Base-by-base conservation (phyloP, 495 filamentous ascomycete genomes). In the Barbatosphaeria neglecta region DNA sequence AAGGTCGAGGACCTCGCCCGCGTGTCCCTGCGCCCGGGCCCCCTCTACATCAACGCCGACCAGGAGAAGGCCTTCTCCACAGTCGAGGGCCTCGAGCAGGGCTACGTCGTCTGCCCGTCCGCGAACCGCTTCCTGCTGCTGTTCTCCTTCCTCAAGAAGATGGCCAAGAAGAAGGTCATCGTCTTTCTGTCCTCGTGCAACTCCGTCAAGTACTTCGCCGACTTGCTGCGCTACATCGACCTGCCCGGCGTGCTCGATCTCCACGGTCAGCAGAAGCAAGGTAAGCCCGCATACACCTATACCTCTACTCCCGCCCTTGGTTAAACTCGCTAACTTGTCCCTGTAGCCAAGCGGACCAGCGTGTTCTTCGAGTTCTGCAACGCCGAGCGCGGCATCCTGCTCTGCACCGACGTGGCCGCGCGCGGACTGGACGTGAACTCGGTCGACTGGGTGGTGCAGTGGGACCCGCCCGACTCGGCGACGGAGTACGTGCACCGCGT, bases 351-450 rank as follows among this genome's bases (percentile, higher is more conserved):
- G 63, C 83, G 92, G 5, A 98, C 92, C 41, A 93, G 92, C 58
- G 94, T 87, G 0, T 98, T 98, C 67, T 98, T 97, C 66, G 90
- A 96, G 55, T 98, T 97, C 71, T 89, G 85, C 66, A 98, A 98
- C 62, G 90, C 92, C 6, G 82, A 76, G 46, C 81, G 86, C 44
- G 92, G 92, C 9, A 94, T 84, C 4, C 66, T 98, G 35, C 89
- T 98, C 52, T 95, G 89, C 66, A 98, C 93, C 0, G 92, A 98
- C 57, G 92, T 98, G 50, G 92, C 92, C 33, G 93, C 93, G 8
- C 72, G 92, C 53, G 92, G 92, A 22, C 69, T 98, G 24, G 92
- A 98, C 75, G 95, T 96, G 50, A 89, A 87, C 0, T 80, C 81
- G 11, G 89, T 97, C 16, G 89, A 95, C 69, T 96, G 85, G 81